Conservation (phyloP, 192 early-diverging fungal genomes). For the Fimicolochytrium jonesii region DNA sequence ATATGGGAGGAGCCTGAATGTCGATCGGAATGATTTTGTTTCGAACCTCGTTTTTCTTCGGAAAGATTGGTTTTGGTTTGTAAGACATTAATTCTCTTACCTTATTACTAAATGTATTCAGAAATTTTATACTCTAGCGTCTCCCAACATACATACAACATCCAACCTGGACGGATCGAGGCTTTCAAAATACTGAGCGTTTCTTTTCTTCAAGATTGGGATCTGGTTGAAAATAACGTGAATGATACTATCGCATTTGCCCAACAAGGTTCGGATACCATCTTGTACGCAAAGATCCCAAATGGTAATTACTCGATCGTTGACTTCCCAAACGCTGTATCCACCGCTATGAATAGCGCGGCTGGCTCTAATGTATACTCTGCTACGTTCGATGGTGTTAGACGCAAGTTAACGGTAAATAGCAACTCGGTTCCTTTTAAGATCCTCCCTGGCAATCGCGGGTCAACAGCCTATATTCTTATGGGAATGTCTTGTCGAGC, state of each 20-base stretch:
- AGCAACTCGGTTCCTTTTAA: no score
- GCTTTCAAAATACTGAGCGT: neutral
- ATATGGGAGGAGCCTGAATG: conserved; percentile 1
- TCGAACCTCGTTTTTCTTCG: no score
- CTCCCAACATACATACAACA: no score
- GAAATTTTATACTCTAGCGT: no score
- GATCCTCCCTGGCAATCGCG: neutral
- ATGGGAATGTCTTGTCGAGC: neutral
- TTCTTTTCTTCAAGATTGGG: conserved; percentile 11
- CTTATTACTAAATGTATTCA: no score
- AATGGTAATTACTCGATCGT: conserved; percentile 1
- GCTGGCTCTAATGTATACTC: no score
- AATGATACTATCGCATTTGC: conserved; percentile 8
- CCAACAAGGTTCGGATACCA: neutral
- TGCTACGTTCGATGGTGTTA: no score
- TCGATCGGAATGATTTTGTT: conserved; percentile 17
- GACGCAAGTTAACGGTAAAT: no score
- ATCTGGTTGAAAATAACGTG: neutral
- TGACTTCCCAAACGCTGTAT: conserved; percentile 2
- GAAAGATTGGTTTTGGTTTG: no score
- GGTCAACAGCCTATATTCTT: conserved; percentile 10
- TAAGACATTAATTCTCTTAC: no score
- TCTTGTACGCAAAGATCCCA: neutral
- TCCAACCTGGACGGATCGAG: neutral
- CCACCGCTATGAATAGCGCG: neutral